Conservation (phyloP, 2,329 filamentous ascomycete species). For the Dissoconium aciculare region DNA sequence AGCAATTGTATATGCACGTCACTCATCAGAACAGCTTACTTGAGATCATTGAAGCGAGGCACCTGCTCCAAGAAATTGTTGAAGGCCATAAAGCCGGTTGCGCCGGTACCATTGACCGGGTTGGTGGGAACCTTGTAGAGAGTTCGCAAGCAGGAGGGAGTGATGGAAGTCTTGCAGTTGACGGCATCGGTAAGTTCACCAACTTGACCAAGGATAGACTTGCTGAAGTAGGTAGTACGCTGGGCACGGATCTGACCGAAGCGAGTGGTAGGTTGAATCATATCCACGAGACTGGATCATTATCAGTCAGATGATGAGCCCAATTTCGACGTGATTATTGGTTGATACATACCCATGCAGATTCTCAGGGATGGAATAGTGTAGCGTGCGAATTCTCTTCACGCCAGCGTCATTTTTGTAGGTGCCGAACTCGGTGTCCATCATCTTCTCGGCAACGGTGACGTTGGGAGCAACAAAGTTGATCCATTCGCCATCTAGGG, state of each 20-base stretch:
- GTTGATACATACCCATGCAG: slow-evolving; percentile 39
- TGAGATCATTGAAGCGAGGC: slow-evolving; percentile 39
- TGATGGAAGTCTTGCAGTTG: slow-evolving; percentile 23
- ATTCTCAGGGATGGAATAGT: slow-evolving; percentile 46
- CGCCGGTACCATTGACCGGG: slow-evolving; percentile 18
- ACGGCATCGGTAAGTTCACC: slow-evolving; percentile 7
- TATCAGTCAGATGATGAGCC: too few relatives aligned
- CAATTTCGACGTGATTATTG: too few relatives aligned
- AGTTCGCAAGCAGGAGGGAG: slow-evolving; percentile 37
- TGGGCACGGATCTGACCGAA: slow-evolving; percentile 32
- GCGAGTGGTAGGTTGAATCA: slow-evolving; percentile 44
- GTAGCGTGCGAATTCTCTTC: slow-evolving; percentile 38
- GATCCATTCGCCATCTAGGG: slow-evolving; percentile 48
- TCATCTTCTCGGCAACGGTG: slow-evolving; percentile 34
- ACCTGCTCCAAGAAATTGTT: slow-evolving; percentile 35
- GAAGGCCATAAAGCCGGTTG: slow-evolving; percentile 28
- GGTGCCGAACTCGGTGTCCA: slow-evolving; percentile 43
- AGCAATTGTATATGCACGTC: slow-evolving; percentile 9
- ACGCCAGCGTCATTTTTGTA: slow-evolving; percentile 30
- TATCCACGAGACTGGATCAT: too few relatives aligned
- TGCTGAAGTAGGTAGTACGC: slow-evolving; percentile 7
- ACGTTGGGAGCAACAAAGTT: slow-evolving; percentile 36
- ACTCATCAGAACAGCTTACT: slow-evolving; percentile 15
- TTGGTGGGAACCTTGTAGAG: slow-evolving; percentile 37
- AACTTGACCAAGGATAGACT: slow-evolving; percentile 7